These are phyloP conservation scores for Endoconidiophora laricicola DNA, from an alignment of 2,329 filamentous ascomycete genomes.

Conservation along the genomic window DNA sequence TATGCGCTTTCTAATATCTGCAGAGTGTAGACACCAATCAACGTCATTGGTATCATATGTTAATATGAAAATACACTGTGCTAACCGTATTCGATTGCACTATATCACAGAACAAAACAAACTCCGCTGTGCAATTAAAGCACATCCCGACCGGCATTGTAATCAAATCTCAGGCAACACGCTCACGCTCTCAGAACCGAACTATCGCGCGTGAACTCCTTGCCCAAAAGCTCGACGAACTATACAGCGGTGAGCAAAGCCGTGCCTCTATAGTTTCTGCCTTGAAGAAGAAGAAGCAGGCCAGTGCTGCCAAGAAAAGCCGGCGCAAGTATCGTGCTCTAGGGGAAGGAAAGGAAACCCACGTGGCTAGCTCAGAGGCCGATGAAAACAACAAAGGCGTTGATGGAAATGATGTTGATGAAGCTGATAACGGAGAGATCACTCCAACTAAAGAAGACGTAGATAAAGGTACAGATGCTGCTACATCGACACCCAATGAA, in stretches of 20 bases:
- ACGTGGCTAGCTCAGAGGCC: too few species aligned
- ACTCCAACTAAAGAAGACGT: too few species aligned
- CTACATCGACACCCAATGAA: too few species aligned
- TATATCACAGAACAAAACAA: constrained; percentile 71
- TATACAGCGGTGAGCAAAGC: constrained; percentile 54
- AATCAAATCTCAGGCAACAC: constrained; percentile 83
- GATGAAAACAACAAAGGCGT: neutral
- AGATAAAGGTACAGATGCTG: too few species aligned
- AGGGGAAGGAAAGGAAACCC: constrained; percentile 31
- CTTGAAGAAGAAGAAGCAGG: constrained; percentile 49
- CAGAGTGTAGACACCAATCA: too few species aligned
- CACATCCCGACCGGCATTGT: constrained; percentile 84
- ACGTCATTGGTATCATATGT: neutral
- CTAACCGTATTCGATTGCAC: constrained; percentile 1
- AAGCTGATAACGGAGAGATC: neutral
- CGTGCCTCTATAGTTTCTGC: constrained; percentile 47
- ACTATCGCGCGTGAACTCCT: constrained; percentile 67
- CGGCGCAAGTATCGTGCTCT: constrained; percentile 57
- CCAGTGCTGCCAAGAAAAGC: constrained; percentile 66
- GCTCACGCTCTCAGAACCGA: constrained; percentile 73
- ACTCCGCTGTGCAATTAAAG: constrained; percentile 80
- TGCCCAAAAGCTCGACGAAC: constrained; percentile 56
- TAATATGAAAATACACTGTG: neutral
- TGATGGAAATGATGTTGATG: too few species aligned
- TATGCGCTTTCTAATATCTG: neutral